phyloP scores from a whole-genome alignment of 352 stramenopile species.

The Globisporangium apiculatum region DNA sequence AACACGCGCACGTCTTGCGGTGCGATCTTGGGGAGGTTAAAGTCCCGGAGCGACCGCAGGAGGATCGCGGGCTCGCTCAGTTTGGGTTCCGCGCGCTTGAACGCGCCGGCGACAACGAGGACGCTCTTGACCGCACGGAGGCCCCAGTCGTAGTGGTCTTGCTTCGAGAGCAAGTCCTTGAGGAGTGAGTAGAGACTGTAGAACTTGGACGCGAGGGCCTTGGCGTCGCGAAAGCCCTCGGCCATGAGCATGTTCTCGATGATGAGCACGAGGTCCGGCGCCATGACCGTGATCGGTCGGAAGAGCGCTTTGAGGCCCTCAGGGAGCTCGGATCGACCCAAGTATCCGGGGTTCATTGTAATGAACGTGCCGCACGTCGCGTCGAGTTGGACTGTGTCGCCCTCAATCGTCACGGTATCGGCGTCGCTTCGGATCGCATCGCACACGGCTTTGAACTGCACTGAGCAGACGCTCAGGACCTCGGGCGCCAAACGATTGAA shows the following conservation, averaged over 20 bases:
- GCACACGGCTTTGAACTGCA: constrained; percentile 94
- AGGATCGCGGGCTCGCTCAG: constrained; percentile 90
- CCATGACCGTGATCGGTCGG: constrained; percentile 94
- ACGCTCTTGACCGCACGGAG: constrained; percentile 93
- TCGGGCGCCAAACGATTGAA: constrained; percentile 93
- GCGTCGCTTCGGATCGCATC: constrained; percentile 88
- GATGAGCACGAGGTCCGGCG: constrained; percentile 93
- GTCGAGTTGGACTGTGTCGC: constrained; percentile 86
- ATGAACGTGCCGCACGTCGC: constrained; percentile 92
- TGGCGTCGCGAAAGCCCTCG: constrained; percentile 91
- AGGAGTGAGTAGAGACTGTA: constrained; percentile 92
- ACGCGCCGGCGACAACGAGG: constrained; percentile 88
- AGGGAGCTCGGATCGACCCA: constrained; percentile 90
- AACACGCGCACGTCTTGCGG: constrained; percentile 92
- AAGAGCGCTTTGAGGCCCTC: constrained; percentile 94
- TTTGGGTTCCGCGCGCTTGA: constrained; percentile 91
- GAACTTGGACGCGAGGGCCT: constrained; percentile 92
- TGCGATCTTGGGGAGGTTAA: constrained; percentile 96
- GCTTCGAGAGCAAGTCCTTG: constrained; percentile 90
- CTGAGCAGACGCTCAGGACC: constrained; percentile 89
- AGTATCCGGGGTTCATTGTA: constrained; percentile 96
- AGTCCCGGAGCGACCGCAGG: constrained; percentile 93
- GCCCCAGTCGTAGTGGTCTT: constrained; percentile 96
- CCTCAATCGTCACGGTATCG: constrained; percentile 87
- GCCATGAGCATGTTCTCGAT: constrained; percentile 98